These are phyloP conservation scores for Bathelium albidoporum DNA, from an alignment of 495 filamentous ascomycete genomes.

Conservation along the genomic window DNA sequence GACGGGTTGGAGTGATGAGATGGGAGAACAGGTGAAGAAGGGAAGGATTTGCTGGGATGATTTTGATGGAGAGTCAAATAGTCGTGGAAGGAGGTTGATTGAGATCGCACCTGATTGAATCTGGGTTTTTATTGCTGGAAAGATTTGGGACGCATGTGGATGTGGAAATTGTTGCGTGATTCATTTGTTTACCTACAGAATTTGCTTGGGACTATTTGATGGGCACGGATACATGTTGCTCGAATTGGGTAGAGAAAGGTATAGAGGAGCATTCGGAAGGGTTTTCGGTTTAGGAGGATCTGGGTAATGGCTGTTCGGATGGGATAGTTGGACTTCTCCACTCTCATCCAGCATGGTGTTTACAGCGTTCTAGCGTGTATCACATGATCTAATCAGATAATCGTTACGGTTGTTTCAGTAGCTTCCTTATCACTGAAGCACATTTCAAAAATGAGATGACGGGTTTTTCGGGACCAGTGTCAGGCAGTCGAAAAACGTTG, in stretches of 20 bases:
- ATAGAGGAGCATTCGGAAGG: not conserved
- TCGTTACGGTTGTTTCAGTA: not conserved
- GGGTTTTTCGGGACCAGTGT: not conserved
- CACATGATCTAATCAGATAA: not conserved
- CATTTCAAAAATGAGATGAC: not conserved
- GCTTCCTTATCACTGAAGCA: not conserved
- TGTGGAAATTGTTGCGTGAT: too few species aligned
- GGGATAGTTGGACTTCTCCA: not conserved
- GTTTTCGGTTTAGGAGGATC: not conserved
- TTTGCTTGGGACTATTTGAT: too few species aligned
- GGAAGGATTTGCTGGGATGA: not conserved
- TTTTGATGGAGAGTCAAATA: too few species aligned
- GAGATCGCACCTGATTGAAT: too few species aligned
- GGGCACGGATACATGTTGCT: too few species aligned
- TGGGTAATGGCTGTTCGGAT: not conserved
- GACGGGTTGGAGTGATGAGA: slow-evolving; percentile 33
- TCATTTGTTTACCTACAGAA: too few species aligned
- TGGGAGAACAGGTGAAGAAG: not conserved
- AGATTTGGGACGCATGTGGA: not conserved
- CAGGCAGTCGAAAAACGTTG: not conserved
- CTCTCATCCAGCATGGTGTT: not conserved
- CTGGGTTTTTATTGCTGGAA: too few species aligned
- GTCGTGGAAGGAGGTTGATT: too few species aligned
- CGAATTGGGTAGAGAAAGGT: not conserved
- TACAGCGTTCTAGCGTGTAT: not conserved